A percentile compares a stretch with the other conserved stretches of the same genome.
These are phyloP conservation scores for Pecoramyces ruminantium DNA, from an alignment of 192 early-diverging fungal genomes.

Conservation along the genomic window DNA sequence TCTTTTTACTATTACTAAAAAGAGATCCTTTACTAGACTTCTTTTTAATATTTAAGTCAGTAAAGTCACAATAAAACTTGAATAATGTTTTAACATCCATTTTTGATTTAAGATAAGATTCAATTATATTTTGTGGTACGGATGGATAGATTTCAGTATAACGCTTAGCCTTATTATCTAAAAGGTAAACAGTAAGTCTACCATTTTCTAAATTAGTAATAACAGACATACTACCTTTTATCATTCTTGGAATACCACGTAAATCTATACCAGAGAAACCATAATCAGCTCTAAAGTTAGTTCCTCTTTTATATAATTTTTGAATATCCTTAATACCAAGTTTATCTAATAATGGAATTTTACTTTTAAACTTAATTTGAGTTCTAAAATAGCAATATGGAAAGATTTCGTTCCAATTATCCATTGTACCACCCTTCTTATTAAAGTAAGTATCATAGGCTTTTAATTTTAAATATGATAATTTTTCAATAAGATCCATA, in stretches of 20 bases:
- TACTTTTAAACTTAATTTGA: not conserved
- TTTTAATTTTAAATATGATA: not conserved
- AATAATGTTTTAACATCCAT: not conserved
- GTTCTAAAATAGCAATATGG: not conserved
- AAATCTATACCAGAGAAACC: not conserved
- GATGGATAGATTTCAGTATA: not conserved
- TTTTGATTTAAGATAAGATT: not conserved
- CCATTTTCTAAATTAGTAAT: not conserved
- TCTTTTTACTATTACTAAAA: not conserved
- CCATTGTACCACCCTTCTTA: not conserved
- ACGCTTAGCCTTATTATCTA: not conserved
- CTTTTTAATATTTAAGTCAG: not conserved
- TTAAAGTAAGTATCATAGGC: not conserved
- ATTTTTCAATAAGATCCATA: not conserved
- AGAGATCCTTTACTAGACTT: not conserved
- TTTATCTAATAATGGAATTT: not conserved
- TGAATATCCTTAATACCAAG: not conserved
- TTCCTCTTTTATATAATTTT: not conserved
- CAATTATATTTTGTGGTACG: not conserved
- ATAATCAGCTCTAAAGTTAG: not conserved
- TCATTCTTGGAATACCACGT: not conserved
- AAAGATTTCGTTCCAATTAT: not conserved
- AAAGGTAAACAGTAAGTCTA: not conserved
- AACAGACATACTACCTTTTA: not conserved
- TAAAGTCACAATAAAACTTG: not conserved